Base-by-base conservation (phyloP, 345 rosid genomes). In the Brassica juncea region DNA sequence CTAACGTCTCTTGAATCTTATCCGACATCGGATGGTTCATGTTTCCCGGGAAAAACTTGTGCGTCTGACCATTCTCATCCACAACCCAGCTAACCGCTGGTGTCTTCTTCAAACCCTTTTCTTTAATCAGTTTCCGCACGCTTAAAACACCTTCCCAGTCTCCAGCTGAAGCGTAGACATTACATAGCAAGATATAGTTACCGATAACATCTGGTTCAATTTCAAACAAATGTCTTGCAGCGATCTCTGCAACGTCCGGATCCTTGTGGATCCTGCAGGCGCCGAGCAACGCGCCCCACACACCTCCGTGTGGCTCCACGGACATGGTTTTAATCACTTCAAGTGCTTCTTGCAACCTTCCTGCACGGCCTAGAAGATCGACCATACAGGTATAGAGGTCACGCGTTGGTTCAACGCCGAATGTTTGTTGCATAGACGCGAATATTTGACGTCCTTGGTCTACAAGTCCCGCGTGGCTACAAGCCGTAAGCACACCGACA, bases 231-330 rank as follows among this genome's bases (percentile, higher is more conserved):
- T 85, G 90, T 66, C 32, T 71, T 14, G 92, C 92, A 31, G 97
- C 94, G 71, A 89, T 80, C 68, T 84, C 81, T 44, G 97, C 98
- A 19, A 89, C 74, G 42, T 89, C 91, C 9, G 93, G 87, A 75
- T 88, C 71, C 14, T 77, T 61, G 79, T 94, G 91, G 72, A 85
- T 84, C 37, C 83, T 86, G 66, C 95, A 94, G 39, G 97, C 94
- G 70, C 94, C 97, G 12, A 94, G 95, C 63, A 94, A 82, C 25
- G 99, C 97, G 39, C 99, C 97, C 99, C 98, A 94, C 21, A 89
- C 89, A 28, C 88, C 91, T 25, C 81, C 90, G 70, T 85, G 81
- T 65, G 94, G 90, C 61, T 92, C 73, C 42, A 82, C 65, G 0
- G 92, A 85, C 92, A 94, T 91, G 8, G 76, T 84, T 66, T 82